Base-by-base conservation (phyloP, 2,329 filamentous ascomycete species). In the Tetracladium maxilliforme region DNA sequence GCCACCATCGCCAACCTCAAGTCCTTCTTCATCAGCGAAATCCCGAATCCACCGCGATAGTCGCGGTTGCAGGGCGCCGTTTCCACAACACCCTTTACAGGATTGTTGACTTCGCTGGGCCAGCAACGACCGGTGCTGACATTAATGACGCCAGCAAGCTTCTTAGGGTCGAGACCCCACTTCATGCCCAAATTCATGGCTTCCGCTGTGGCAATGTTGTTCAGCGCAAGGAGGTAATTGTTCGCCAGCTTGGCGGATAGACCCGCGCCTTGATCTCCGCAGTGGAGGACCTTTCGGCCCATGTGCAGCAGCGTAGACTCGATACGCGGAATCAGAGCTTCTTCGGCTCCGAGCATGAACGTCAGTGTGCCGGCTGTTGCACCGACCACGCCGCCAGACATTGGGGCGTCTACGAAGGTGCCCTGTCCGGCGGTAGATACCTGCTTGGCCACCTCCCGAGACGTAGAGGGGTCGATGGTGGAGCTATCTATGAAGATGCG, bases 101-200 rank as follows among this genome's bases (percentile, higher is more conserved):
- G 90, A 45, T 95, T 95, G 54, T 98, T 98, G 33, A 92, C 61
- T 53, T 94, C 86, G 41, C 77, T 90, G 2, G 87, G 84, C 90
- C 90, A 98, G 61, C 86, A 95, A 36, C 65, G 70, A n/a, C 90
- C 90, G 1, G 87, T 94, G 39, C 82, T 90, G 4, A 79, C 78
- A 47, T 94, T 95, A 56, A 98, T 82, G 50, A 98, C 72, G 25
- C 75, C 72, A 1, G 82, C 79, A 3, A 98, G 63, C 7, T 58
- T 58, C 39, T 58, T 56, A 3, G 68, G 56, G 31, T 73, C 67
- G 6, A 75, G 50, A 0, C 70, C 70, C 52, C 62, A 68, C 30
- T 51, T 54, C 24, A 72, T 58, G n/a, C 70, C 70, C 13, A 75
- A 48, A 39, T 72, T 69, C 68, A 75, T 73, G 12, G 70, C 69